phyloP scores from a whole-genome alignment of 371 early-diverging fungal species.

The Rhizopus delemar region DNA sequence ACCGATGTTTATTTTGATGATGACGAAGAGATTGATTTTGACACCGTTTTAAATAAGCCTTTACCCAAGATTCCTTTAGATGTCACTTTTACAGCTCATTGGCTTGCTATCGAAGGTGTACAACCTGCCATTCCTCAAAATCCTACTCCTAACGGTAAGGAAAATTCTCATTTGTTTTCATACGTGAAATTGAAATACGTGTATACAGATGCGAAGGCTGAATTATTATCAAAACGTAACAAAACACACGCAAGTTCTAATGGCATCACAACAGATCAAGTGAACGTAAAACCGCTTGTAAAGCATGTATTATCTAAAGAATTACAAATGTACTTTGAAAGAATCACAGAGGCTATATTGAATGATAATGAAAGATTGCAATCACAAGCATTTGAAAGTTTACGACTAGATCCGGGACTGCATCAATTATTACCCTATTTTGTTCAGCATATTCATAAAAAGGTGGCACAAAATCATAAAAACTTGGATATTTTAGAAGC shows the following conservation, averaged over 20 bases:
- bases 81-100: slow-evolving; percentile 90
- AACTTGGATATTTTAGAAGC: slow-evolving; percentile 69
- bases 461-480: slow-evolving; percentile 78
- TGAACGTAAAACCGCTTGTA: slow-evolving; percentile 80
- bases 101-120: slow-evolving; percentile 99
- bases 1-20: slow-evolving; percentile 90
- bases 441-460: slow-evolving; percentile 92
- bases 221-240: slow-evolving; percentile 54
- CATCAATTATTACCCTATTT: slow-evolving; percentile 99
- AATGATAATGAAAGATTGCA: slow-evolving; percentile 73
- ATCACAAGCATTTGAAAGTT: slow-evolving; percentile 83
- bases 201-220: slow-evolving; percentile 54
- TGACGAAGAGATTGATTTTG: slow-evolving; percentile 97
- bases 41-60: slow-evolving; percentile 85
- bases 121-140: slow-evolving; percentile 99
- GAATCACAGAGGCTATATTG: slow-evolving; percentile 86
- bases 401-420: slow-evolving; percentile 92
- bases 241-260: slow-evolving; percentile 44
- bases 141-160: slow-evolving; percentile 80
- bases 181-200: not conserved
- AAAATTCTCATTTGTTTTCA: not conserved
- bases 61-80: slow-evolving; percentile 95
- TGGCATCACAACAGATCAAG: slow-evolving; percentile 50
- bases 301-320: slow-evolving; percentile 96
- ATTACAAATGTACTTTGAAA: slow-evolving; percentile 96